phyloP scores from a whole-genome alignment of 2,329 filamentous ascomycete genomes.

The Sphaceloma murrayae region DNA sequence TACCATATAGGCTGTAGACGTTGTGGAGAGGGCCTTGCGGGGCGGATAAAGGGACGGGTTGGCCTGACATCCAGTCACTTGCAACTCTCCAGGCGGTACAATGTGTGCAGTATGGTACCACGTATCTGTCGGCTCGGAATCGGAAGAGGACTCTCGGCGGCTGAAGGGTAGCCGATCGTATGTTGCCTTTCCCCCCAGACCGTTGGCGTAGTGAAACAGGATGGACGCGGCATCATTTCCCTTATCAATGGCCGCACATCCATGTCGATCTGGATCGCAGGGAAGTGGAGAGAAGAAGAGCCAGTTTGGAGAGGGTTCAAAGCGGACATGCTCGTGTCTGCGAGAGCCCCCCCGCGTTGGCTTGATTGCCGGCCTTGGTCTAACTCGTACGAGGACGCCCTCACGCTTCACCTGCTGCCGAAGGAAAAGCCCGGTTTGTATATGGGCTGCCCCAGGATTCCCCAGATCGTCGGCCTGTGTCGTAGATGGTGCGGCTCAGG shows the following conservation, averaged over 20 bases:
- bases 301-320: background rate
- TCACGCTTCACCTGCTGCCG: background rate
- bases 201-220: constrained; percentile 2
- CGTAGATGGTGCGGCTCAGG: constrained; percentile 7
- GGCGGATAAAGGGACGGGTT: constrained; percentile 4
- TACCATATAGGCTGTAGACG: constrained; percentile 6
- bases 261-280: constrained; percentile 1
- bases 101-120: no score
- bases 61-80: no score
- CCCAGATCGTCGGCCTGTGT: background rate
- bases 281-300: background rate
- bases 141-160: no score
- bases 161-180: no score
- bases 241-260: constrained; percentile 12
- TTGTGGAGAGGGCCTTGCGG: constrained; percentile 4
- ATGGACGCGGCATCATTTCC: constrained; percentile 13
- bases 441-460: background rate
- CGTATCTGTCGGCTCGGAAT: no score
- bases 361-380: no score
- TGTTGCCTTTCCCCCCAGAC: constrained; percentile 10
- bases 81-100: no score
- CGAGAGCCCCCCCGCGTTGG: background rate
- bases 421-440: constrained; percentile 2
- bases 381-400: no score
- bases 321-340: background rate